phyloP scores from a whole-genome alignment of 306 rosid genomes.

The Rosa chinensis region DNA sequence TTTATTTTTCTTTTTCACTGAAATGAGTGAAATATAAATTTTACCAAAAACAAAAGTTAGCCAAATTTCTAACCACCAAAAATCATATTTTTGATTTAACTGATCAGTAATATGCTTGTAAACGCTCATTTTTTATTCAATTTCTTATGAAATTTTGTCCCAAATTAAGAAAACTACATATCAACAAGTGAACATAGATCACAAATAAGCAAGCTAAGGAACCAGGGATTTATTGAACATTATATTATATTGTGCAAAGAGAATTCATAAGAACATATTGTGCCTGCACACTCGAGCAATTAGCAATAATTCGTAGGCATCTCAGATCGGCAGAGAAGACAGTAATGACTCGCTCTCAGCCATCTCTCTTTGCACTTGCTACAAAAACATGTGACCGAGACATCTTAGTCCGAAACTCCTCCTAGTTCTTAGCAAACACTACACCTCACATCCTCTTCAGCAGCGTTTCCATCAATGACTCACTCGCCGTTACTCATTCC shows the following conservation, averaged over 20 bases:
- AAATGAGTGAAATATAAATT: too few species aligned
- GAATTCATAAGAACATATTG: not conserved
- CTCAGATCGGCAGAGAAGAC: not conserved
- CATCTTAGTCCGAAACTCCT: not conserved
- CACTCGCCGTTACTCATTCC: not conserved
- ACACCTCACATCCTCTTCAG: not conserved
- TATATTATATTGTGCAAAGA: not conserved
- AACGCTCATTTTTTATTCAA: not conserved
- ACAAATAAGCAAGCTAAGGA: not conserved
- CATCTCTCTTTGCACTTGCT: not conserved
- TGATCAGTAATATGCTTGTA: not conserved
- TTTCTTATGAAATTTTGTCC: not conserved
- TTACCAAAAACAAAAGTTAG: too few species aligned
- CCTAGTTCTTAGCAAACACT: not conserved
- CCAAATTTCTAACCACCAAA: too few species aligned
- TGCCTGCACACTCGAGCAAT: not conserved
- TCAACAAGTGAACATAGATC: not conserved
- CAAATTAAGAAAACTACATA: not conserved
- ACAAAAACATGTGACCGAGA: not conserved
- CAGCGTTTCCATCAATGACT: not conserved
- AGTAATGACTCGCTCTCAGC: not conserved
- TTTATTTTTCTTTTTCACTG: too few species aligned
- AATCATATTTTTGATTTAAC: too few species aligned
- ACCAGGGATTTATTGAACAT: not conserved
- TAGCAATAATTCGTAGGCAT: not conserved